Percentiles rank a stretch among this genome's conserved stretches.
These are phyloP conservation scores for Arthrinium puccinioides DNA, from an alignment of 2,329 filamentous ascomycete genomes.

Conservation along the genomic window DNA sequence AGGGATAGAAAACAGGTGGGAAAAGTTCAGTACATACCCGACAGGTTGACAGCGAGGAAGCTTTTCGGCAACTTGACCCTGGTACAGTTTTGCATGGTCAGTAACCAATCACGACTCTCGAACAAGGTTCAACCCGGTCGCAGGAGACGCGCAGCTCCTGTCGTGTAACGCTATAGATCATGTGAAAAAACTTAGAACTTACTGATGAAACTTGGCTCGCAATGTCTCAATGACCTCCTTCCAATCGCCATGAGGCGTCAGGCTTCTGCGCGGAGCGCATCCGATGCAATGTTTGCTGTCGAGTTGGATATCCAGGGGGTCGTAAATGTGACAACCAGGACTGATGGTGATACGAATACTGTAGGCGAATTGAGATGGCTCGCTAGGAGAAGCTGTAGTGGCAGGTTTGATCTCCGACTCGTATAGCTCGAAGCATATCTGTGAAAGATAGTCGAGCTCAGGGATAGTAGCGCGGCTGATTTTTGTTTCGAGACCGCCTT, in stretches of 20 bases:
- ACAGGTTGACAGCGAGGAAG: constrained; percentile 58
- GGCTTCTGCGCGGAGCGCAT: constrained; percentile 78
- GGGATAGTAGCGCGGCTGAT: constrained; percentile 93
- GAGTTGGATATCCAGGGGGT: constrained; percentile 91
- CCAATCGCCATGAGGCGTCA: constrained; percentile 92
- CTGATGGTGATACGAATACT: constrained; percentile 94
- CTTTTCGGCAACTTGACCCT: constrained; percentile 61
- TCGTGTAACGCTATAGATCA: not conserved
- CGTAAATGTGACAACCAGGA: constrained; percentile 92
- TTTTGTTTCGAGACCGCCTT: constrained; percentile 94
- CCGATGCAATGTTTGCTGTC: constrained; percentile 96
- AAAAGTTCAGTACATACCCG: too few species aligned
- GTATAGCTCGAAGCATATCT: constrained; percentile 97
- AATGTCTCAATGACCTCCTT: constrained; percentile 94
- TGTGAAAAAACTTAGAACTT: too few species aligned
- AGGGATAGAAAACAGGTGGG: too few species aligned
- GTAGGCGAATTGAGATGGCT: constrained; percentile 77
- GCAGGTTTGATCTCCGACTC: constrained; percentile 73
- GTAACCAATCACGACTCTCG: constrained; percentile 2
- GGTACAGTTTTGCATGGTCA: constrained; percentile 5
- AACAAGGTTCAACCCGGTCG: not conserved
- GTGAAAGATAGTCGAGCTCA: constrained; percentile 92
- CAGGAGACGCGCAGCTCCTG: not conserved
- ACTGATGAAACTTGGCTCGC: constrained; percentile 91
- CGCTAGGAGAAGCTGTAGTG: constrained; percentile 32